Conservation (phyloP, 1,139 yeast species). For the Sugiyamaella neomexicana region DNA sequence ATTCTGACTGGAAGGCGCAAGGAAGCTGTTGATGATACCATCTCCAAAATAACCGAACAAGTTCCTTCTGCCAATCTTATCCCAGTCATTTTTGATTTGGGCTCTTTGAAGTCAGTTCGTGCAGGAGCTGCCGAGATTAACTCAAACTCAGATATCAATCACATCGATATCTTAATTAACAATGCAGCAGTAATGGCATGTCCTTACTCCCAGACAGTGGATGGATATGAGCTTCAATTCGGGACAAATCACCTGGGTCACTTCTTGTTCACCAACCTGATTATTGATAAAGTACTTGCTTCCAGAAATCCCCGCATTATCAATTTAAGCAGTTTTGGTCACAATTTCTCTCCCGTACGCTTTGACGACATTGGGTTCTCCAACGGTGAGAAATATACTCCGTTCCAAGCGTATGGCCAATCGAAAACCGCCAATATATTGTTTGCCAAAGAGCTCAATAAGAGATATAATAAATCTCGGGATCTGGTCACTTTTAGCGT, state of each 20-base stretch:
- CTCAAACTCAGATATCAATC: conserved; percentile 34
- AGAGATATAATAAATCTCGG: conserved; percentile 7
- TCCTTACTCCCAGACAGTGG: conserved; percentile 60
- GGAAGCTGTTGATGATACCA: conserved; percentile 31
- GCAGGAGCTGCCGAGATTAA: conserved; percentile 19
- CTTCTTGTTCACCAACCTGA: conserved; percentile 40
- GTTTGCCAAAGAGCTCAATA: conserved; percentile 9
- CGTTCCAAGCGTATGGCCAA: conserved; percentile 32
- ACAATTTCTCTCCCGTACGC: conserved; percentile 40
- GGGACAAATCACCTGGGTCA: conserved; percentile 77
- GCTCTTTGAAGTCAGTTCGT: conserved; percentile 34
- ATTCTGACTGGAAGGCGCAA: conserved; percentile 37
- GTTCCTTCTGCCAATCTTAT: conserved; percentile 20
- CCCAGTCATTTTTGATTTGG: conserved; percentile 41
- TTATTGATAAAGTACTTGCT: conserved; percentile 59
- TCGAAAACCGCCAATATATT: conserved; percentile 34
- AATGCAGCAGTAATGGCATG: conserved; percentile 80
- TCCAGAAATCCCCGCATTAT: conserved; percentile 60
- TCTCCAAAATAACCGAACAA: conserved; percentile 17
- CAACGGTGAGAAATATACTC: conserved; percentile 21
- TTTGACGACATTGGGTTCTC: conserved; percentile 28
- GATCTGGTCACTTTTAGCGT: conserved; percentile 20
- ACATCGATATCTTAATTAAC: conserved; percentile 56
- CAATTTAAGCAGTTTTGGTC: conserved; percentile 68
- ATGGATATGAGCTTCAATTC: conserved; percentile 67